Base-by-base conservation (phyloP, 148 eudicot genomes). In the Diospyros lotus region DNA sequence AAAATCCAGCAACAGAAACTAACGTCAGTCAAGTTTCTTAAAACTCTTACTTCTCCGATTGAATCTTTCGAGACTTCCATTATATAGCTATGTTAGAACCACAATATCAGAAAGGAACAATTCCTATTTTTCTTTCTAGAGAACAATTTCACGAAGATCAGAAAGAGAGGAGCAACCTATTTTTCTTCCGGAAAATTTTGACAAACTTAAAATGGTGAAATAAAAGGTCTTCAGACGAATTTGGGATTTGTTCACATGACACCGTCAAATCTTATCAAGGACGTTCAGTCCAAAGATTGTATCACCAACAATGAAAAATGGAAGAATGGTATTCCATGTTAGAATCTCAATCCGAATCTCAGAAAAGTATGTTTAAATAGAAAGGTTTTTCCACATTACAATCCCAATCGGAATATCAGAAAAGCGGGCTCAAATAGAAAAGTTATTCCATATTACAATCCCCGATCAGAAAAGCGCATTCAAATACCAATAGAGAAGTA, bases 21-120 rank as follows among this genome's bases (percentile, higher is more conserved):
- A 74, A 67, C 68, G 71, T 83, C 66, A 81, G 79, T 75, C 13
- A 71, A 75, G 42, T 17, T 62, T 38, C n/a, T 18, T 5, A 48
- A 48, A 48, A 48, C 52, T 48, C 8, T 8, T 4, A 48, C 52
- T 48, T 28, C 52, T 48, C 52, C 52, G 8, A 48, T 48, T 48
- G 52, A 48, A 48, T 48, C 6, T 48, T 48, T 48, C 6, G 8
- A 48, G 4, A 48, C 52, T 48, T 48, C 8, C 52, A 48, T 48
- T 48, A 48, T 8, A 48, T 4, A 48, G 52, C 6, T 1, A 0
- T 48, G 28, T 28, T 28, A 28, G 28, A 28, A 28, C 28, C 28
- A 28, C 28, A 28, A 28, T 28, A 28, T 28, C 28, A 28, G 28
- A 28, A 28, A 28, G 28, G 28, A 28, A 28, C 28, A 28, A 28